Conservation (phyloP, 441 rosid genomes). For the Croton laevigatus region DNA sequence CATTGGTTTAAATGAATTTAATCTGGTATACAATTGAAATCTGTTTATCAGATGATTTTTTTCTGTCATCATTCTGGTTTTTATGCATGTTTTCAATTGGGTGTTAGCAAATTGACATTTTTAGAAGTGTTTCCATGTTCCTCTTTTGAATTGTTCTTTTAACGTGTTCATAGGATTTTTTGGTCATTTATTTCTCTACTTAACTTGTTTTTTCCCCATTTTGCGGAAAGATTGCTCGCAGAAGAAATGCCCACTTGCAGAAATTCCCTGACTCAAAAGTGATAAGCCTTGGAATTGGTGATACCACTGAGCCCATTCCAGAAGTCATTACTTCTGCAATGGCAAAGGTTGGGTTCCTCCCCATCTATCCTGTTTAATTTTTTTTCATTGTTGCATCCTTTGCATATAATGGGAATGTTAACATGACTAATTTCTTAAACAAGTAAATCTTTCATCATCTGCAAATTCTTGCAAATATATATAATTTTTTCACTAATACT, state of each 20-base stretch:
- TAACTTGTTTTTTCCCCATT: not conserved
- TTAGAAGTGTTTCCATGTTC: not conserved
- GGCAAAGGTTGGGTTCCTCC: constrained; percentile 48
- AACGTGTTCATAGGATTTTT: not conserved
- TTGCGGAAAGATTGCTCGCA: constrained; percentile 65
- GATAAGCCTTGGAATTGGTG: constrained; percentile 96
- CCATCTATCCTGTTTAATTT: constrained; percentile 9
- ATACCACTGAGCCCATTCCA: constrained; percentile 98
- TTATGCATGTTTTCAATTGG: no score
- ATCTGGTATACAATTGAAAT: not conserved
- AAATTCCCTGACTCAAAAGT: constrained; percentile 87
- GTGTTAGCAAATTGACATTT: no score
- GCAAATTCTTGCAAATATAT: not conserved
- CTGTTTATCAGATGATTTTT: not conserved
- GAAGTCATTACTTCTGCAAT: constrained; percentile 87
- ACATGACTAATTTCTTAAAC: not conserved
- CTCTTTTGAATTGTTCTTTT: not conserved
- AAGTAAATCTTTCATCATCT: not conserved
- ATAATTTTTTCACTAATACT: not conserved
- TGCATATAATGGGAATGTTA: not conserved
- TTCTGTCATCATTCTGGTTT: not conserved
- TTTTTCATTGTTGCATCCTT: not conserved
- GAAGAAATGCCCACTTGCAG: constrained; percentile 78
- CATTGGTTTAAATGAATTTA: not conserved
- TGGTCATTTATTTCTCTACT: not conserved